Base-by-base conservation (phyloP, 2,329 filamentous ascomycete genomes). In the Rhinocladiella similis region DNA sequence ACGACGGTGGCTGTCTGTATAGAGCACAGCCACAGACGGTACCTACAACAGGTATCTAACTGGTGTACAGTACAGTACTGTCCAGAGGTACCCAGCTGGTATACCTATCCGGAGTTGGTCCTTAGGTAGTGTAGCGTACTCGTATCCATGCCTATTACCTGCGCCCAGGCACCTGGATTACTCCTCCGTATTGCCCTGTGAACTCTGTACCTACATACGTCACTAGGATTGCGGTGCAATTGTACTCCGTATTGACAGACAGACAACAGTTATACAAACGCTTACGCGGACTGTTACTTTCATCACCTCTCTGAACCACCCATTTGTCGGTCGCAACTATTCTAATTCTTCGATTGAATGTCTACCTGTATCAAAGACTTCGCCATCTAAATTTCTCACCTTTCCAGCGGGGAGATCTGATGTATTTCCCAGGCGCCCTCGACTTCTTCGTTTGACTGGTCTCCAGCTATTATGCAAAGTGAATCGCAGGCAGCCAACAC, bases 401-500 rank as follows among this genome's bases (percentile, higher is more conserved):
- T 12, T 10, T 10, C 7, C 10, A 33, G 29, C 29, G 6, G 7
- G 10, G 3, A 41, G 12, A 6, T 2, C 18, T 41, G 38, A 41
- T 41, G 38, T 41, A 41, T 41, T n/a, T 19, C n/a, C 5, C 38
- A 41, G 38, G 14, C n/a, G 38, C 38, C 38, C 38, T 41, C 14
- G 38, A 41, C 14, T 5, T 13, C 19, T 27, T 27, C 25, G 27
- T 39, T 18, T 20, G 18, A 19, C 19, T 16, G 7, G 3, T 19
- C 38, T 36, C 38, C 38, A 25, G 36, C 9, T 48, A 36, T 29
- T 47, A 59, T 59, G 52, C 29, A 12, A 9, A 33, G 29, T 59
- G 56, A 53, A 52, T 10, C 56, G n/a, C 35, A 49, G 47, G 47
- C 51, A 49, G 35, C 52, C 42, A 46, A 50, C 16, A 47, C 35